Conservation (phyloP, 169 alveolate species). For the Eimeria sp. region DNA sequence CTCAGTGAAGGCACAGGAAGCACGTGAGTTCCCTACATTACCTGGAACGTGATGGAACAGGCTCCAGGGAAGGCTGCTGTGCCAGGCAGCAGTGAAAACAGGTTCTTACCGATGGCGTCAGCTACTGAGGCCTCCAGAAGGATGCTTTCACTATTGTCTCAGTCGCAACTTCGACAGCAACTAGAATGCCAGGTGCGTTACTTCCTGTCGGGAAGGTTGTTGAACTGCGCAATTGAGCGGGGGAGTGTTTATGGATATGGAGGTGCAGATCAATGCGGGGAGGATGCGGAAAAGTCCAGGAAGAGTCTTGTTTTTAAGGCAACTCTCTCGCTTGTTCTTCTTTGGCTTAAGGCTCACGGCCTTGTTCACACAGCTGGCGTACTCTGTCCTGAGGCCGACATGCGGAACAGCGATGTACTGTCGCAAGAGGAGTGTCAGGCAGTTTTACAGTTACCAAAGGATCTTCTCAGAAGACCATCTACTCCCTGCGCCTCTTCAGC, state of each 20-base stretch:
- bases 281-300: background rate
- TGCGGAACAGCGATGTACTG: slow-evolving; percentile 38
- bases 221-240: background rate
- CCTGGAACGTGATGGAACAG: background rate
- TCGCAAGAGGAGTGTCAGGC: slow-evolving; percentile 63
- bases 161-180: slow-evolving; percentile 60
- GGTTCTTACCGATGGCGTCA: background rate
- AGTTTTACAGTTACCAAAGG: slow-evolving; percentile 13
- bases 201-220: slow-evolving; percentile 49
- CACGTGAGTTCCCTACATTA: background rate
- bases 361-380: slow-evolving; percentile 64
- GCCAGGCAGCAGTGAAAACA: slow-evolving; percentile 1
- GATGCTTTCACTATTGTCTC: slow-evolving; percentile 36
- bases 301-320: slow-evolving; percentile 60
- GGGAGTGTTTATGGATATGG: background rate
- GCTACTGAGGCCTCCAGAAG: slow-evolving; percentile 16
- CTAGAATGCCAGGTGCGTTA: slow-evolving; percentile 73
- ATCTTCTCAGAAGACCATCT: slow-evolving; percentile 5
- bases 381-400: slow-evolving; percentile 51
- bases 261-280: background rate
- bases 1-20: background rate
- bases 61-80: slow-evolving; percentile 19
- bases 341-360: slow-evolving; percentile 68
- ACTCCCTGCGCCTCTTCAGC: background rate
- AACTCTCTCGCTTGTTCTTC: slow-evolving; percentile 55